Conservation (phyloP, 768 basidiomycete species). For the Dentipellis sp. region DNA sequence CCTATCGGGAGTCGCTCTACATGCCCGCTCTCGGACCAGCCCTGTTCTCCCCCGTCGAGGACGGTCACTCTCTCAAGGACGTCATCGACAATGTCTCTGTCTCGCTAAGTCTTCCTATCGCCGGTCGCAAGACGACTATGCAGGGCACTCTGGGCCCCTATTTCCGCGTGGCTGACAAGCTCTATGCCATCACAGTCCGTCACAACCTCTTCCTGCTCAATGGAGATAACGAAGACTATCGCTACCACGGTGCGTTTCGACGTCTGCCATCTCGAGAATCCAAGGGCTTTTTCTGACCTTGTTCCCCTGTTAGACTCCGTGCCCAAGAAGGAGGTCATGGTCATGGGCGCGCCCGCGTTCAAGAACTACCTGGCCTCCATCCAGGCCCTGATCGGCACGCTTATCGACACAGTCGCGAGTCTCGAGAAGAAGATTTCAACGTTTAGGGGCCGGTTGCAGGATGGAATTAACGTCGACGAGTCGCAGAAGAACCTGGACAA, state of each 20-base stretch:
- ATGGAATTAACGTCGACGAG: constrained; percentile 11
- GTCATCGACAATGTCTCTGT: constrained; percentile 29
- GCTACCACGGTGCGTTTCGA: constrained; percentile 9
- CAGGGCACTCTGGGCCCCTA: constrained; percentile 32
- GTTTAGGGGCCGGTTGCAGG: constrained; percentile 8
- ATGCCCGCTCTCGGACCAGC: constrained; percentile 12
- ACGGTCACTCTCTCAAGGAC: constrained; percentile 21
- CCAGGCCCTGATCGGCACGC: constrained; percentile 18
- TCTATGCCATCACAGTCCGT: constrained; percentile 26
- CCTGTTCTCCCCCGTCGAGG: constrained; percentile 15
- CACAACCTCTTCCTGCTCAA: constrained; percentile 18
- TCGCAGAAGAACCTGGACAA: constrained; percentile 12
- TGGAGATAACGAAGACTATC: constrained; percentile 2
- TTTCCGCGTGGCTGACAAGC: constrained; percentile 21
- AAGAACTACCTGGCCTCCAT: constrained; percentile 17
- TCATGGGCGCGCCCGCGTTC: constrained; percentile 20
- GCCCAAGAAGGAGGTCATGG: constrained; percentile 20
- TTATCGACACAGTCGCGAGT: constrained; percentile 9
- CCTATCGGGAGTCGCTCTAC: constrained; percentile 17
- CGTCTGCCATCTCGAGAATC: constrained; percentile 4
- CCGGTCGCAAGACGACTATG: constrained; percentile 21
- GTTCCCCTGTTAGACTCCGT: constrained; percentile 6
- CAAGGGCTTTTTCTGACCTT: constrained; percentile 13
- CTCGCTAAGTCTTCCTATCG: constrained; percentile 27
- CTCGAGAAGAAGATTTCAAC: constrained; percentile 14